Conservation (phyloP, 306 rosid genomes). For the Oemleria cerasiformis region DNA sequence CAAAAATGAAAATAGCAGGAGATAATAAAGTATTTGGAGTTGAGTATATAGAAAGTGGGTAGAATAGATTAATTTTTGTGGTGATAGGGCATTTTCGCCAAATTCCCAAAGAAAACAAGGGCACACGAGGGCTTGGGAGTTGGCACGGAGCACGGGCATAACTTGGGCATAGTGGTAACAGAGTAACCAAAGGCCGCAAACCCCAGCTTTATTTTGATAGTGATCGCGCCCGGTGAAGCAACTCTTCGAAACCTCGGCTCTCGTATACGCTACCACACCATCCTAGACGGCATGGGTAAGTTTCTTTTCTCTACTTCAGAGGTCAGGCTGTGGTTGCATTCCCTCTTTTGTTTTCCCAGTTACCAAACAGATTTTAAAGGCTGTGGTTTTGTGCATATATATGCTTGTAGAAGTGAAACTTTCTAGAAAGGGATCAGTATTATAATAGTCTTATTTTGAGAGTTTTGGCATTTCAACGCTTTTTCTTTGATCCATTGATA, state of each 20-base stretch:
- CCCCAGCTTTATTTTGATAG: background rate
- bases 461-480: background rate
- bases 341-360: background rate
- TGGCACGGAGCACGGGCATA: background rate
- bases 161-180: background rate
- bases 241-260: background rate
- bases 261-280: background rate
- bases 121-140: too few species aligned
- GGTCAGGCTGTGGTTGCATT: background rate
- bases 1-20: too few species aligned
- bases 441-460: background rate
- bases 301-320: background rate
- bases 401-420: background rate
- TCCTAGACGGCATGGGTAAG: slow-evolving; percentile 2
- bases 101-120: background rate
- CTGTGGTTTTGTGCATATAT: background rate
- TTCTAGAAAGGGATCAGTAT: background rate
- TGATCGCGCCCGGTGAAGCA: background rate
- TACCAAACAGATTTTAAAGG: background rate
- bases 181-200: background rate
- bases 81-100: too few species aligned
- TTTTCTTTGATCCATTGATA: background rate
- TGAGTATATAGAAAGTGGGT: too few species aligned
- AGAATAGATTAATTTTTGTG: too few species aligned
- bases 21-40: too few species aligned